phyloP scores from a whole-genome alignment of 1,139 yeast species.

The Taphrina betulina region DNA sequence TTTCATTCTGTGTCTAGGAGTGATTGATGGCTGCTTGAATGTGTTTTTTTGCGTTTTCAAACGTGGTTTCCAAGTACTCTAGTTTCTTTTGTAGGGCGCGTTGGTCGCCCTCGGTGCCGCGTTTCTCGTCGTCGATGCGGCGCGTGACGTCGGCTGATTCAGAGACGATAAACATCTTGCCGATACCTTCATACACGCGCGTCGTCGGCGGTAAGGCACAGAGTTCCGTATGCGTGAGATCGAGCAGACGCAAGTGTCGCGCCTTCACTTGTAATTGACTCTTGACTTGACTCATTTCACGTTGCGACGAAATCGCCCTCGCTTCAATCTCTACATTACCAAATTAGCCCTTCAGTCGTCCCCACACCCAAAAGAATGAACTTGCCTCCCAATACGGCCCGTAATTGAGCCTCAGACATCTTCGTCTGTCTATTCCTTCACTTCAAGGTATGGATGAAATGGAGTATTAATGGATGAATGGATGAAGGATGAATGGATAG shows the following conservation, averaged over 20 bases:
- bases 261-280: slow-evolving; percentile 14
- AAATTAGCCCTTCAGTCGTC: not conserved
- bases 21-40: slow-evolving; percentile 21
- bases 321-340: slow-evolving; percentile 24
- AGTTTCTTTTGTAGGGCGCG: slow-evolving; percentile 25
- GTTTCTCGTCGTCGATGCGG: slow-evolving; percentile 18
- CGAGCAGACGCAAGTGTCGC: slow-evolving; percentile 7
- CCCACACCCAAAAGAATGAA: not conserved
- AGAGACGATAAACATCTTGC: slow-evolving; percentile 27
- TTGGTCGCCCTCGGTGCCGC: slow-evolving; percentile 21
- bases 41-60: slow-evolving; percentile 30
- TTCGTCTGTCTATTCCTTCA: not conserved
- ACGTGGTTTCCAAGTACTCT: slow-evolving; percentile 21
- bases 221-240: slow-evolving; percentile 27
- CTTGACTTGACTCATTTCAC: slow-evolving; percentile 17
- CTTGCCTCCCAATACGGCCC: slow-evolving; percentile 15
- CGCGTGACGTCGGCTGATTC: slow-evolving; percentile 3
- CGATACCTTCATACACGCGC: slow-evolving; percentile 22
- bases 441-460: not conserved
- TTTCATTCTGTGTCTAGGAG: not conserved
- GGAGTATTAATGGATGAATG: too few species aligned
- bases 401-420: slow-evolving; percentile 20
- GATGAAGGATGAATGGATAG: not conserved
- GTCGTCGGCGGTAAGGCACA: slow-evolving; percentile 11
- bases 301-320: slow-evolving; percentile 25